Base-by-base conservation (phyloP, 345 rosid genomes). In the Populus tremula region DNA sequence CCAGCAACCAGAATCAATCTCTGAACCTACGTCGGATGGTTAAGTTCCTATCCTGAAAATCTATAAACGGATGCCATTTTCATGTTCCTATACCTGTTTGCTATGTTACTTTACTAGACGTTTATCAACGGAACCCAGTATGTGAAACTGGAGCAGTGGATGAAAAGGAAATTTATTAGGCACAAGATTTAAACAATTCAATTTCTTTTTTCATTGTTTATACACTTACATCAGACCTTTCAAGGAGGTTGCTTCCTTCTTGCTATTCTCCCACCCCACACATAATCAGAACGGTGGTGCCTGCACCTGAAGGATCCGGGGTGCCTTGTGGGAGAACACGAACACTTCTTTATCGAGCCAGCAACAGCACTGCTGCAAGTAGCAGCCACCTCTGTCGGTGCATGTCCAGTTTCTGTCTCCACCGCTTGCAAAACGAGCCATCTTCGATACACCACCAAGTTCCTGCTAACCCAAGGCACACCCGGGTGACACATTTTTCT, bases 301-400 rank as follows among this genome's bases (percentile, higher is more conserved):
- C 83, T 84, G 88, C 94, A 91, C 49, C 94, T 84, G 75, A 91
- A 91, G 9, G 94, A 91, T 47, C 94, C 94, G 53, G 78, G 79
- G 71, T 91, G 94, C 2, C 91, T 91, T 0, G 91, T 91, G 6
- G 92, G 94, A 0, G 94, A 91, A 82, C 94, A 91, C 70, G 89
- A 54, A 77, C 94, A 91, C 73, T 91, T 90, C 13, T 83, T 50
- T 6, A 20, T 50, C n/a, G n/a, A 50, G 8, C 59, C 8, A 2
- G n/a, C 21, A 50, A 18, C 20, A 50, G 3, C 59, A 20, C 59
- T 50, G 21, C 59, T 21, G 59, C n/a, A 9, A 50, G n/a, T 20
- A 50, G 59, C 59, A 50, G n/a, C 59, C 59, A 18, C 59, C 59
- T 50, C 59, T 50, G 59, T 20, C 5, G n/a, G 59, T 18, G 59